Percentiles rank a stretch among this genome's conserved stretches.
These are phyloP conservation scores for Gremmenia infestans DNA, from an alignment of 2,329 filamentous ascomycete species.

Conservation along the genomic window DNA sequence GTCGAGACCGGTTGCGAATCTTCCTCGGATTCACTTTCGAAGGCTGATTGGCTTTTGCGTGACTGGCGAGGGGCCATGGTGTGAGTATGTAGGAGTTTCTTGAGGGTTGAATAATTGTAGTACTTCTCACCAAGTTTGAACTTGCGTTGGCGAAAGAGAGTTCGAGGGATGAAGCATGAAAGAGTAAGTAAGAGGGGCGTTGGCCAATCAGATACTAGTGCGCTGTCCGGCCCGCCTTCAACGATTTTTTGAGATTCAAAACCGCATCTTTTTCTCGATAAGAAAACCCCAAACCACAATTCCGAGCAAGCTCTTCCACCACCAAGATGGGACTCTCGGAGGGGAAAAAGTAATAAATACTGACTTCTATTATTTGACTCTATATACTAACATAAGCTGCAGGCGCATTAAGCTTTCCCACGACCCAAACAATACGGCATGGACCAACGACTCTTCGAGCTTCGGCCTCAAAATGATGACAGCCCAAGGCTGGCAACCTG, in stretches of 20 bases:
- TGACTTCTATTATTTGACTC: conserved; percentile 26
- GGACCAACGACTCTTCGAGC: conserved; percentile 73
- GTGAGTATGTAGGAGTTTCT: neutral
- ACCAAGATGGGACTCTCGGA: conserved; percentile 62
- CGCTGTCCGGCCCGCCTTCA: conserved; percentile 4
- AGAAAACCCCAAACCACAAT: conserved; percentile 4
- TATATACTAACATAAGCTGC: conserved; percentile 40
- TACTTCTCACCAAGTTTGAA: neutral
- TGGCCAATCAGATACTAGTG: conserved; percentile 20
- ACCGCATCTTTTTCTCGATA: conserved; percentile 17
- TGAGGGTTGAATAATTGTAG: neutral
- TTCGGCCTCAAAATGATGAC: conserved; percentile 90
- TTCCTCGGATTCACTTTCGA: conserved; percentile 12
- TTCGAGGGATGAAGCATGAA: neutral
- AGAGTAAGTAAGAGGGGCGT: neutral
- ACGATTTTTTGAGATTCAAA: conserved; percentile 12
- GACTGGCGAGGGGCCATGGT: conserved; percentile 19
- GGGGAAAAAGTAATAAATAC: conserved; percentile 53
- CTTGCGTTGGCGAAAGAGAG: neutral
- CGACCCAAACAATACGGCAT: conserved; percentile 94
- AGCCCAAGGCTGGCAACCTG: conserved; percentile 85
- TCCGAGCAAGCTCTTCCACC: neutral
- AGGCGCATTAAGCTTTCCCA: conserved; percentile 63
- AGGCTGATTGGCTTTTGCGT: conserved; percentile 5
- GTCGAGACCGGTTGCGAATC: conserved; percentile 12